Evolutionary conservation across 2,329 filamentous ascomycete genomes (phyloP), one percentile per base, ranked within the genome.

Genomic region (Trichophyton rubrum): DNA sequence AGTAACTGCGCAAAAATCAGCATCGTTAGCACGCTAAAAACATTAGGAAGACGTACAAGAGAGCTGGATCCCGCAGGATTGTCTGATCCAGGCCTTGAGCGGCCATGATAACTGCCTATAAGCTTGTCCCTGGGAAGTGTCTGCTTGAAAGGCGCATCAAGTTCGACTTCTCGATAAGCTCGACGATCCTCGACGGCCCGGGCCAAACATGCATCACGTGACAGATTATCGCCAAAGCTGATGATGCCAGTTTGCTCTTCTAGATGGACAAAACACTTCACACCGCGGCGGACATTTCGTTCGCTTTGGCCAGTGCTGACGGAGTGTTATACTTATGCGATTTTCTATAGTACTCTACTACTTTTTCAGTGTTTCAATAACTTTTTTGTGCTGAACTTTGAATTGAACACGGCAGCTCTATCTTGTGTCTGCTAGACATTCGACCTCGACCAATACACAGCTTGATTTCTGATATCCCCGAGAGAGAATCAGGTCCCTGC

Each of bases 61-160:
- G 81, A 77, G 96, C 91, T 71, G 93, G 92, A 87, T 99, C 95
- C 83, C 93, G 78, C 79, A 95, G 88, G 83, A 99, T 96, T 79
- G 90, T 93, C 81, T 99, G 93, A 68, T 89, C 86, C 66, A 88
- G 83, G 66, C 87, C 81, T 78, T 93, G 74, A 61, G 75, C 86
- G 68, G 88, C 87, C 92, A 97, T 97, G 59, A 65, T 77, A 41
- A 33, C 30, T 15, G 53, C 40, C n/a, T 17, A 35, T 35, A 20
- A 17, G 43, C 41, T 27, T 33, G 17, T 57, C 11, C 20, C 35
- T n/a, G 58, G 22, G 17, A 35, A 24, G 27, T 41, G 20, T 20
- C 27, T 15, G 30, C 43, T 22, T 55, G 45, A 51, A 51, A 51
- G 45, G 22, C 45, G 20, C 45, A 51, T 27, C 45, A 24, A 30